These are phyloP conservation scores for Picochlorum costavermella DNA, from an alignment of 139 green algal genomes.

Conservation along the genomic window DNA sequence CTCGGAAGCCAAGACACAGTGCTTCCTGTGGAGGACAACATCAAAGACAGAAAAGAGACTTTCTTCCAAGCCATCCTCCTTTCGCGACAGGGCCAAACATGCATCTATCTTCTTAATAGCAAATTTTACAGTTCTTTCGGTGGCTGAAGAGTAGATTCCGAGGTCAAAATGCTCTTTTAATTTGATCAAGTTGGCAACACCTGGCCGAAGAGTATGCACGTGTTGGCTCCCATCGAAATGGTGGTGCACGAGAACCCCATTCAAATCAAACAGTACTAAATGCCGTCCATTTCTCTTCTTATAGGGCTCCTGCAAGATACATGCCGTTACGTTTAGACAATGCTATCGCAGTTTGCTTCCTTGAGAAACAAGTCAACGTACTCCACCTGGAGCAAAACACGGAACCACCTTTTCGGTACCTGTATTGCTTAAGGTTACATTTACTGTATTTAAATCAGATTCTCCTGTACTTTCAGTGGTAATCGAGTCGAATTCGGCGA, in stretches of 20 bases:
- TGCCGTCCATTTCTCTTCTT: not conserved
- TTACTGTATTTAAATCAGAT: not conserved
- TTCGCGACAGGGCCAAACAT: slow-evolving; percentile 1
- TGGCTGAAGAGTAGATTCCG: slow-evolving; percentile 29
- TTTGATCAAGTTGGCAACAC: slow-evolving; percentile 23
- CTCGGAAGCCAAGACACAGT: slow-evolving; percentile 9
- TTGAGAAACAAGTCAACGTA: not conserved
- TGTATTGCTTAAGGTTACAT: not conserved
- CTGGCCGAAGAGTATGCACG: slow-evolving; percentile 23
- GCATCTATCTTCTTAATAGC: slow-evolving; percentile 16
- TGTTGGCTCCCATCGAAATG: slow-evolving; percentile 7
- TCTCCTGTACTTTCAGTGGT: not conserved
- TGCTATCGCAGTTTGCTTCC: not conserved
- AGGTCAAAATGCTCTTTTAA: slow-evolving; percentile 27
- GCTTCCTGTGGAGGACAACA: slow-evolving; percentile 8
- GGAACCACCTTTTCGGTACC: not conserved
- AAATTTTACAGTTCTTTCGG: slow-evolving; percentile 15
- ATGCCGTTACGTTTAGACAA: too few species aligned
- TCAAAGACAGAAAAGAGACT: slow-evolving; percentile 7
- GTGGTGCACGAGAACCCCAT: slow-evolving; percentile 36
- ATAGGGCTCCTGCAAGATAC: too few species aligned
- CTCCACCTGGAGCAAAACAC: not conserved
- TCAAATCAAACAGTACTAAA: slow-evolving; percentile 39
- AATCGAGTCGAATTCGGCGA: not conserved
- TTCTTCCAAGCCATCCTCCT: not conserved